Evolutionary conservation across 2,329 filamentous ascomycete genomes (phyloP), one percentile per base, ranked within the genome.

Genomic region (Akanthomyces dipterigenus): DNA sequence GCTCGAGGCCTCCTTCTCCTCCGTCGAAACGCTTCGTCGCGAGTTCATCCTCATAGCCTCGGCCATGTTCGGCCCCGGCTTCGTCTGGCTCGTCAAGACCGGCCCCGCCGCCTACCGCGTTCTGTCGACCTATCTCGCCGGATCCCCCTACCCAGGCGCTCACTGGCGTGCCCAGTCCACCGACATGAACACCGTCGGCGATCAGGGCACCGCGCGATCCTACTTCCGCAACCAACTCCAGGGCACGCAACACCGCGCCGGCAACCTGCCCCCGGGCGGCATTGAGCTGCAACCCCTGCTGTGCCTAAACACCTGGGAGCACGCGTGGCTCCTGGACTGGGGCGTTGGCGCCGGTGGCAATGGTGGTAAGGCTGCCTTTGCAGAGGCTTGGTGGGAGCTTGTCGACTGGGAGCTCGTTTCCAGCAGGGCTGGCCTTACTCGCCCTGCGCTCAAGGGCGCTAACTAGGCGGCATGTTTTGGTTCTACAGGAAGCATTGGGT

Each of bases 301-400:
- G 68, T 97, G 93, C 72, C 83, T 98, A 63, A 98, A 92, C 77
- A 96, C 92, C 5, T 99, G 95, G 95, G 88, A 98, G 79, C 95
- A 98, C 76, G 88, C 89, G 9, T 99, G 90, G 85, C 77, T 98
- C 73, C 83, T 84, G 60, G 92, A 98, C 73, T 97, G 90, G 75
- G 84, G 84, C 56, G 71, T 86, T 34, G 80, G 80, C 11, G 73
- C 70, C 1, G 73, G 73, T 45, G 88, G 88, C 5, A 74, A 87
- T 61, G 81, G 79, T 49, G 91, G 91, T 55, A 99, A 97, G 85
- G 79, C 80, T 58, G 76, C 79, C 57, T 99, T 85, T 73, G 80
- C 93, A 58, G 83, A 89, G 71, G 81, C 82, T 46, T 98, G 93
- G 93, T 99, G 95, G 95, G 77, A 90, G 55, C 80, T 79, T 58